These are phyloP conservation scores for Dispira parvispora DNA, from an alignment of 192 early-diverging fungal species.

Conservation along the genomic window DNA sequence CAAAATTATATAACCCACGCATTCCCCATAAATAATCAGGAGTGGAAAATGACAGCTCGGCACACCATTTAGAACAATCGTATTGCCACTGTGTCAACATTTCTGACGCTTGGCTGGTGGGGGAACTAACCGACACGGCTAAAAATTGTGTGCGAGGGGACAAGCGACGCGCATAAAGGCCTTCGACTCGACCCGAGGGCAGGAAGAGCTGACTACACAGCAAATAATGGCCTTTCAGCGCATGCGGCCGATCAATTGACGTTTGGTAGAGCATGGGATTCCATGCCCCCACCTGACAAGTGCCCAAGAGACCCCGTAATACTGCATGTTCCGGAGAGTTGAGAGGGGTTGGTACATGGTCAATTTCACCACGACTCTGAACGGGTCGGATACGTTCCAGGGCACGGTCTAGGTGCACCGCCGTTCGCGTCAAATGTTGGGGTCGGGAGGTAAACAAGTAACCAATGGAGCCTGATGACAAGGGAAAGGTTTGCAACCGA, in stretches of 20 bases:
- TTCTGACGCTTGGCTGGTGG: constrained; percentile 12
- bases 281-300: constrained; percentile 8
- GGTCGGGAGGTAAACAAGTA: constrained; percentile 7
- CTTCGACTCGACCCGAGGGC: neutral
- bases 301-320: neutral
- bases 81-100: constrained; percentile 51
- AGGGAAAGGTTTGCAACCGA: constrained; percentile 8
- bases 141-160: constrained; percentile 7
- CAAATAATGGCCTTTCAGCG: neutral
- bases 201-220: constrained; percentile 7
- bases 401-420: neutral
- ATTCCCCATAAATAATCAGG: constrained; percentile 66
- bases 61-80: constrained; percentile 50
- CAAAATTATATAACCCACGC: constrained; percentile 64
- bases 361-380: too few relatives aligned
- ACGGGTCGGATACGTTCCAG: too few relatives aligned
- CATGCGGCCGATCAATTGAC: neutral
- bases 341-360: too few relatives aligned
- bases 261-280: neutral
- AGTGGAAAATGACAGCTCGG: constrained; percentile 55
- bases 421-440: neutral
- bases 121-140: neutral
- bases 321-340: neutral
- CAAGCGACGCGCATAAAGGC: neutral
- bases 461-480: constrained; percentile 6